phyloP scores from a whole-genome alignment of 1,139 yeast species.

The Tardiomyces depauwii region DNA sequence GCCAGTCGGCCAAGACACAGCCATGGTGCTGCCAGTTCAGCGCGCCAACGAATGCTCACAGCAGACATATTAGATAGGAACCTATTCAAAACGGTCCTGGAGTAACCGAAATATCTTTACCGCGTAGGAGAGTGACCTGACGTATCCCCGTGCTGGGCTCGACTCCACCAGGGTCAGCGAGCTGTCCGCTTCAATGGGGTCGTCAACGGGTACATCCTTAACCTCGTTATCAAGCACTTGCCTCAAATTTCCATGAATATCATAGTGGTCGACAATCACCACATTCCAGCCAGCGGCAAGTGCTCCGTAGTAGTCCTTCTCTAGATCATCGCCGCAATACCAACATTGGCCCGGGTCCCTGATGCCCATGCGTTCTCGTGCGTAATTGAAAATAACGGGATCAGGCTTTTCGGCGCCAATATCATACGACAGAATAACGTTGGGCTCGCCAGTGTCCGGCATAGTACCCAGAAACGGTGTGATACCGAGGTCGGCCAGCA shows the following conservation, averaged over 20 bases:
- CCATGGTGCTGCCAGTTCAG: too few relatives aligned
- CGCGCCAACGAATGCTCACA: too few relatives aligned
- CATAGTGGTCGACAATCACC: neutral
- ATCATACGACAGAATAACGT: neutral
- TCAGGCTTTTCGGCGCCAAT: neutral
- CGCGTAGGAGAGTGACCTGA: too few relatives aligned
- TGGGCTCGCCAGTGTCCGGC: neutral
- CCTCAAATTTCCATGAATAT: neutral
- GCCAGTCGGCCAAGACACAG: too few relatives aligned
- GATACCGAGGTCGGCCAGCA: neutral
- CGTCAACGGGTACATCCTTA: too few relatives aligned
- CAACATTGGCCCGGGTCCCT: neutral
- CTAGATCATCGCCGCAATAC: neutral
- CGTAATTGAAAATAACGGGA: neutral
- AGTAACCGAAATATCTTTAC: too few relatives aligned
- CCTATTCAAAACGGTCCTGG: too few relatives aligned
- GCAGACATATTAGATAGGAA: too few relatives aligned
- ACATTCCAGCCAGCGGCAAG: constrained; percentile 1
- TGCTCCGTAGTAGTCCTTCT: constrained; percentile 1
- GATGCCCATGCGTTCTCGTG: neutral
- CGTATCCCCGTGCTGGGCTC: too few relatives aligned
- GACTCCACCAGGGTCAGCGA: too few relatives aligned
- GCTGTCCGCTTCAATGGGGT: too few relatives aligned
- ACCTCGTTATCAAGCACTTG: too few relatives aligned
- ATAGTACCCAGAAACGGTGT: neutral